A percentile compares a stretch with the other conserved stretches of the same genome.
Conservation (phyloP, 2,329 filamentous ascomycete genomes). For the Aspergillus hortae region DNA sequence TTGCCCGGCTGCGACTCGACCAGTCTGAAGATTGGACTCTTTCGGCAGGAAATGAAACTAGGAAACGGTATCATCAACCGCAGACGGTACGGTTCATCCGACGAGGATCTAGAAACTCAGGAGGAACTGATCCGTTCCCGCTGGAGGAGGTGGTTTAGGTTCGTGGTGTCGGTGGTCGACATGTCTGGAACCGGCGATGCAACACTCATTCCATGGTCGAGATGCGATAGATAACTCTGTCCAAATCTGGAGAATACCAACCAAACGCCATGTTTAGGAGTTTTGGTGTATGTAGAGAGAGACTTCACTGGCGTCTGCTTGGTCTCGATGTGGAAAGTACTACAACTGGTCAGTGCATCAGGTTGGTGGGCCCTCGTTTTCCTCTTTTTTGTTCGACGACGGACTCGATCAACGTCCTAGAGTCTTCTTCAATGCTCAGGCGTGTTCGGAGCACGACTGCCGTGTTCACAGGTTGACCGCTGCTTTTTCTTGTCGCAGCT, state of each 20-base stretch:
- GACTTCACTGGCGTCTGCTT: neutral
- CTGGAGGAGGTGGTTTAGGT: neutral
- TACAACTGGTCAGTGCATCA: slow-evolving; percentile 6
- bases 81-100: neutral
- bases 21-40: neutral
- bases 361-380: neutral
- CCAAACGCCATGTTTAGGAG: no score
- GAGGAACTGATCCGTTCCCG: neutral
- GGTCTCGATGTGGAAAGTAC: neutral
- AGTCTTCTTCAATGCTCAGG: neutral
- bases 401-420: neutral
- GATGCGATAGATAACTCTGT: neutral
- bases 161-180: neutral
- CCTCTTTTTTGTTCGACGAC: neutral
- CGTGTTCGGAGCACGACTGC: neutral
- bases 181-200: neutral
- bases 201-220: neutral
- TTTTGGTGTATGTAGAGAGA: no score
- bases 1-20: slow-evolving; percentile 4
- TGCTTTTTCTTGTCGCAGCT: neutral
- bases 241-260: neutral
- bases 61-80: neutral
- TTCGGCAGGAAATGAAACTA: neutral
- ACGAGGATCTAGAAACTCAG: neutral
- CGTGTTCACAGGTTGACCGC: neutral